These are phyloP conservation scores for Hymenoscyphus occultus DNA, from an alignment of 2,329 filamentous ascomycete species.

Conservation along the genomic window DNA sequence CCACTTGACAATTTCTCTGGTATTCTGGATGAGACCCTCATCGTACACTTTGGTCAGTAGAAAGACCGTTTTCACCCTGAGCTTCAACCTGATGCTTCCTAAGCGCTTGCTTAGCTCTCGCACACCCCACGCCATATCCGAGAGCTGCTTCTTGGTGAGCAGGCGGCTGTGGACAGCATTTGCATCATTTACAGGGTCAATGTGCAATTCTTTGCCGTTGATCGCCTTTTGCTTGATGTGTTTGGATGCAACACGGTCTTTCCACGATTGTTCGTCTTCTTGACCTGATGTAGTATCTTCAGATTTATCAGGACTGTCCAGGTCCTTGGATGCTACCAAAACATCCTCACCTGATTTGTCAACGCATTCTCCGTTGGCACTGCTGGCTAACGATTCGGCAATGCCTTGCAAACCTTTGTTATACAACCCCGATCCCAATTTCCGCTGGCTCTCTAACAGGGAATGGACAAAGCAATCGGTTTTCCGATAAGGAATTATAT, in stretches of 20 bases:
- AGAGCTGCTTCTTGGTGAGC: constrained; percentile 89
- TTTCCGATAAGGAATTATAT: constrained; percentile 40
- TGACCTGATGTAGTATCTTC: constrained; percentile 42
- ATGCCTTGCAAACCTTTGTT: constrained; percentile 33
- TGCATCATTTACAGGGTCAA: constrained; percentile 17
- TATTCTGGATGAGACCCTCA: constrained; percentile 71
- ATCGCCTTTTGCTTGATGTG: constrained; percentile 18
- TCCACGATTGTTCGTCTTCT: constrained; percentile 56
- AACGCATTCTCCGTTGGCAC: constrained; percentile 11
- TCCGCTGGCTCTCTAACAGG: constrained; percentile 57
- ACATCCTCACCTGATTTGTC: constrained; percentile 10
- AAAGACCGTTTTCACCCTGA: constrained; percentile 80
- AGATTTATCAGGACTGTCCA: too few relatives aligned
- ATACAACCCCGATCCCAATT: constrained; percentile 28
- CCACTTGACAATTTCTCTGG: constrained; percentile 76
- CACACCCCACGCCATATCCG: constrained; percentile 96
- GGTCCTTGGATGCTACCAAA: constrained; percentile 7
- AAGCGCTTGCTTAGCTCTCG: constrained; percentile 84
- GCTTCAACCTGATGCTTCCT: constrained; percentile 76
- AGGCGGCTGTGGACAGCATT: constrained; percentile 58
- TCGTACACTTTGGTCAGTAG: constrained; percentile 92
- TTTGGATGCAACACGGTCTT: constrained; percentile 32
- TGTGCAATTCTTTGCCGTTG: constrained; percentile 10
- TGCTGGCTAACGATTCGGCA: constrained; percentile 27
- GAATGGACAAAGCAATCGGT: constrained; percentile 65